phyloP scores from a whole-genome alignment of 495 filamentous ascomycete genomes.

The Collariella sp. region DNA sequence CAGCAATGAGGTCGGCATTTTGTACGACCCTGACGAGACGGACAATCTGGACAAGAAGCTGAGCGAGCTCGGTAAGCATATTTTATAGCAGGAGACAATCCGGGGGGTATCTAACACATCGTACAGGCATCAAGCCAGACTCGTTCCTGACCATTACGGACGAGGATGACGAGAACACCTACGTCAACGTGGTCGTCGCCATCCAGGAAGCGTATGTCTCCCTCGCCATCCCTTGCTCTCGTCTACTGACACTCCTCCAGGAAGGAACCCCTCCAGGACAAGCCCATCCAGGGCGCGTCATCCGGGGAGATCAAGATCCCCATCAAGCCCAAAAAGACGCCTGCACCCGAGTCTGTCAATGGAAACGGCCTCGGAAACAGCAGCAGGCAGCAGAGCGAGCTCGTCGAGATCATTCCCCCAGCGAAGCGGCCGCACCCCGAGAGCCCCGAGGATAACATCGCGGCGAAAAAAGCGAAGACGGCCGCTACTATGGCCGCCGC shows the following conservation, averaged over 20 bases:
- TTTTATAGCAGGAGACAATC: not conserved
- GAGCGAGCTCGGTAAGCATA: slow-evolving; percentile 54
- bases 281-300: slow-evolving; percentile 32
- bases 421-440: slow-evolving; percentile 34
- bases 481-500: slow-evolving; percentile 13
- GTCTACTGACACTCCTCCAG: slow-evolving; percentile 18
- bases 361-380: slow-evolving; percentile 23
- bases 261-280: slow-evolving; percentile 27
- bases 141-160: slow-evolving; percentile 79
- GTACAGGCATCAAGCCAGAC: slow-evolving; percentile 49
- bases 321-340: slow-evolving; percentile 34
- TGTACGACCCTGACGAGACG: slow-evolving; percentile 84
- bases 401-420: slow-evolving; percentile 17
- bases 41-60: slow-evolving; percentile 78
- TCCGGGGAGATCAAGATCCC: slow-evolving; percentile 36
- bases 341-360: slow-evolving; percentile 23
- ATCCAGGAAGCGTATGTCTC: slow-evolving; percentile 44
- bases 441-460: slow-evolving; percentile 15
- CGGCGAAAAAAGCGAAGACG: slow-evolving; percentile 39
- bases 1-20: slow-evolving; percentile 56
- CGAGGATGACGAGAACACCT: slow-evolving; percentile 70
- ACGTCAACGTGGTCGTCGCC: slow-evolving; percentile 73
- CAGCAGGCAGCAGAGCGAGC: slow-evolving; percentile 12
- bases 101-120: slow-evolving; percentile 17
- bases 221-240: not conserved